These are phyloP conservation scores for Coemansia erecta DNA, from an alignment of 192 early-diverging fungal genomes.

Conservation along the genomic window DNA sequence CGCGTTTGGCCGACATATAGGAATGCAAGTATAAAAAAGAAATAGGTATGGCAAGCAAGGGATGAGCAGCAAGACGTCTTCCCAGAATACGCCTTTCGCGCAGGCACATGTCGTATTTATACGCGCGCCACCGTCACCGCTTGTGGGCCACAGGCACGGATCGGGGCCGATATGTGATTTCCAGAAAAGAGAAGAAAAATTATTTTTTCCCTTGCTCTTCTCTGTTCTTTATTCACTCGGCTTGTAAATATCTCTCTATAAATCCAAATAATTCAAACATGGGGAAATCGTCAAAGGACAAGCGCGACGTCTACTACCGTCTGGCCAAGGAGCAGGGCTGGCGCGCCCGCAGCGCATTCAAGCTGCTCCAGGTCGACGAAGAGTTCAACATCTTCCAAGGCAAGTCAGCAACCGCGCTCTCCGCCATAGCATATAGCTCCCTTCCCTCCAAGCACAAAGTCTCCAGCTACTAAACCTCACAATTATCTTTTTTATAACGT, in stretches of 20 bases:
- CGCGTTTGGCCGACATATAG: slow-evolving; percentile 7
- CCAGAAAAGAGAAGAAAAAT: background rate
- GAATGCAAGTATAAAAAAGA: background rate
- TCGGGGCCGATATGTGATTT: no score
- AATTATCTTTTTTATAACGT: slow-evolving; percentile 4
- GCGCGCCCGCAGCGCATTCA: slow-evolving; percentile 96
- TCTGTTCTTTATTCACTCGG: background rate
- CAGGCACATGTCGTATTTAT: no score
- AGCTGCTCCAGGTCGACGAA: slow-evolving; percentile 94
- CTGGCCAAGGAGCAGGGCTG: slow-evolving; percentile 97
- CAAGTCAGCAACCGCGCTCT: slow-evolving; percentile 15
- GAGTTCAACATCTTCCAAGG: slow-evolving; percentile 89
- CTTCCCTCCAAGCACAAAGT: background rate
- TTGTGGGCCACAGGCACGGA: background rate
- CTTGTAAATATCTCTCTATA: background rate
- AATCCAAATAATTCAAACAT: slow-evolving; percentile 17
- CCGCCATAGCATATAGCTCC: background rate
- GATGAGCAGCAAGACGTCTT: no score
- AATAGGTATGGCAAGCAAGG: background rate
- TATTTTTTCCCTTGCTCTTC: background rate
- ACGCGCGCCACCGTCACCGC: no score
- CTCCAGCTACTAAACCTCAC: background rate
- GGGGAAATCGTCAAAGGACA: slow-evolving; percentile 91
- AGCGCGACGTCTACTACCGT: slow-evolving; percentile 95
- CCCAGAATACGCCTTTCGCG: no score